Evolutionary conservation across 805 yeast genomes (phyloP).

Genomic region (Sungouiella blattae): DNA sequence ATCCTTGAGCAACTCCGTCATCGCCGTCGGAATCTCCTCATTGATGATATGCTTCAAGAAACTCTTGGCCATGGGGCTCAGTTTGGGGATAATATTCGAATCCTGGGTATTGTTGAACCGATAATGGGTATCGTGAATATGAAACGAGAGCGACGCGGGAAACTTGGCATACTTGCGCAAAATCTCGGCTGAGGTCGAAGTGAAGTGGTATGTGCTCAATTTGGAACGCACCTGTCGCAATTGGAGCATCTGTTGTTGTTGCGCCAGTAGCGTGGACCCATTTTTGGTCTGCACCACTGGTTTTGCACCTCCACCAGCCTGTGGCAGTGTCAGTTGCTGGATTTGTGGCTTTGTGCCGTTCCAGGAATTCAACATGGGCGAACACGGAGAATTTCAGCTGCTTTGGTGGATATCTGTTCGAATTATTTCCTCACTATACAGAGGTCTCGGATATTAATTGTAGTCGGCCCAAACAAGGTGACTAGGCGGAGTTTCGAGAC

Average conservation of each 20-base stretch:
- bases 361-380: conserved; percentile 1
- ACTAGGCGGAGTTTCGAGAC: too few relatives aligned
- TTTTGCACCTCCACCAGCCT: conserved; percentile 18
- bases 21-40: conserved; percentile 84
- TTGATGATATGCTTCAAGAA: conserved; percentile 75
- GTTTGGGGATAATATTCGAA: conserved; percentile 72
- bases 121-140: conserved; percentile 87
- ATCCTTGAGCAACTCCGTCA: conserved; percentile 85
- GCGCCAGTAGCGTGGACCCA: conserved; percentile 20
- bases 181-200: conserved; percentile 69
- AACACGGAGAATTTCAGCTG: too few relatives aligned
- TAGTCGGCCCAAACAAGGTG: too few relatives aligned
- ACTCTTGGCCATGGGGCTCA: conserved; percentile 71
- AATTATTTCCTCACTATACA: too few relatives aligned
- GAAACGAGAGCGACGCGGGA: conserved; percentile 83
- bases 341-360: background rate
- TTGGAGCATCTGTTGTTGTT: conserved; percentile 20
- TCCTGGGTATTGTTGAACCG: conserved; percentile 86
- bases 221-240: conserved; percentile 20
- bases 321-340: conserved; percentile 3
- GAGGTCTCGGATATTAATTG: too few relatives aligned
- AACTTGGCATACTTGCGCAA: conserved; percentile 71
- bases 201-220: conserved; percentile 47
- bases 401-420: too few relatives aligned
- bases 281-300: conserved; percentile 35